These are phyloP conservation scores for Microsporum canis DNA, from an alignment of 2,329 filamentous ascomycete genomes.

Conservation along the genomic window DNA sequence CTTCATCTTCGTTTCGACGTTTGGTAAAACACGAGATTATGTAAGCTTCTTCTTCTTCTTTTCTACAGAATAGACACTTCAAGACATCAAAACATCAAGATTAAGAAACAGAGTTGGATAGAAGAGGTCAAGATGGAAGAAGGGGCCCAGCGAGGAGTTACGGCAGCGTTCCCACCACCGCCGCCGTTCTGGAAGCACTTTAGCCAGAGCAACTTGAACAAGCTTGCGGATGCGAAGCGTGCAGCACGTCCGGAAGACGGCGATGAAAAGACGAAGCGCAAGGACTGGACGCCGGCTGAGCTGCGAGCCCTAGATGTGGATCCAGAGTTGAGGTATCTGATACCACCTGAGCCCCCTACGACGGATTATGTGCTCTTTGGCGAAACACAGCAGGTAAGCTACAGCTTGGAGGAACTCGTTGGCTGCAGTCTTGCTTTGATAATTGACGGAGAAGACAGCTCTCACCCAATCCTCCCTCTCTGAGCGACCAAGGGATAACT, in stretches of 20 bases:
- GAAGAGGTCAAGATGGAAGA: constrained; percentile 30
- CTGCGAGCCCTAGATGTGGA: constrained; percentile 44
- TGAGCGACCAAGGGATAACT: constrained; percentile 59
- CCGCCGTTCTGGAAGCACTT: constrained; percentile 87
- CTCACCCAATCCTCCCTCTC: constrained; percentile 51
- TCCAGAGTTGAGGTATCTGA: constrained; percentile 60
- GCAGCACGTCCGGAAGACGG: constrained; percentile 21
- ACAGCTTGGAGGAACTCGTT: neutral
- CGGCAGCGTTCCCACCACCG: constrained; percentile 69
- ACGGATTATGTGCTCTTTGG: constrained; percentile 69
- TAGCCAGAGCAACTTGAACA: constrained; percentile 59
- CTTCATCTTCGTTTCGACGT: neutral
- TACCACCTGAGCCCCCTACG: constrained; percentile 66
- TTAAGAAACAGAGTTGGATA: neutral
- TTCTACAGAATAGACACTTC: too few species aligned
- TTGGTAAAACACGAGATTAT: neutral
- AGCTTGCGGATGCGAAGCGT: constrained; percentile 42
- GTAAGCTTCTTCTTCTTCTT: neutral
- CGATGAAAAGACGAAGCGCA: constrained; percentile 17
- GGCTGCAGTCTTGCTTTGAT: neutral
- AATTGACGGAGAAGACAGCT: constrained; percentile 25
- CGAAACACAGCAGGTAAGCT: constrained; percentile 47
- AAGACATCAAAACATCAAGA: neutral
- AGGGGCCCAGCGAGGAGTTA: constrained; percentile 35
- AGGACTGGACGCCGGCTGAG: constrained; percentile 26